Base-by-base conservation (phyloP, 2,329 filamentous ascomycete species). In the Penicillium sclerotiorum region DNA sequence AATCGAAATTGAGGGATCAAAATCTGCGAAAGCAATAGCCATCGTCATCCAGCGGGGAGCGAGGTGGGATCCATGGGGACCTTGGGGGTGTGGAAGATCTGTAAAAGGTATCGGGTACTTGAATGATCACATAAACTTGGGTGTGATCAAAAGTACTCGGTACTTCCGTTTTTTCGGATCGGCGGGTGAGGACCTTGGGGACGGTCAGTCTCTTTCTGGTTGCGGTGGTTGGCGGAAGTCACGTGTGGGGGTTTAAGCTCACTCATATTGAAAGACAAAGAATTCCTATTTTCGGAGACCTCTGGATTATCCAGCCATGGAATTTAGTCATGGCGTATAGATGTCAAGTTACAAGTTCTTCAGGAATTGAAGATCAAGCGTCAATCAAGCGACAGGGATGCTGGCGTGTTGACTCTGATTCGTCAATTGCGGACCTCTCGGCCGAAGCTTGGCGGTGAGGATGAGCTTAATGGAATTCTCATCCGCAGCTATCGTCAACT, bases 121-220 rank as follows among this genome's bases (percentile, higher is more conserved):
- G 0, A 2, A 0, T 1, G 12, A 8, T 3, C 12, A 27, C 23
- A 36, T 9, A 27, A 7, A 13, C 11, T 13, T 8, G 7, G 5
- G 38, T 35, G 44, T 27, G 8, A 2, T 8, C 1, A 2, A 2
- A 49, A 23, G 59, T 62, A 62, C 28, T 44, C 0, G 33, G 37
- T 60, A 62, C 58, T 12, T 45, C 6, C n/a, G 8, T 2, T 18
- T n/a, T 15, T 6, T 32, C 45, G 30, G 39, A 41, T n/a, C 36
- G 13, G 49, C 23, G 41, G 8, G 28, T 60, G 65, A 60, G 67
- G 59, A 70, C 67, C 67, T 68, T 70, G 67, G 52, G 65, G 57
- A 60, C 58, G 45, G 37, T 53, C 50, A 52, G 47, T 50, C 45
- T 45, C 27, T 50, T 59, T 58, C 48, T 55, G 55, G 17, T 51